Evolutionary conservation across 2,329 filamentous ascomycete genomes (phyloP).

Genomic region (Bipolaris zeicola): DNA sequence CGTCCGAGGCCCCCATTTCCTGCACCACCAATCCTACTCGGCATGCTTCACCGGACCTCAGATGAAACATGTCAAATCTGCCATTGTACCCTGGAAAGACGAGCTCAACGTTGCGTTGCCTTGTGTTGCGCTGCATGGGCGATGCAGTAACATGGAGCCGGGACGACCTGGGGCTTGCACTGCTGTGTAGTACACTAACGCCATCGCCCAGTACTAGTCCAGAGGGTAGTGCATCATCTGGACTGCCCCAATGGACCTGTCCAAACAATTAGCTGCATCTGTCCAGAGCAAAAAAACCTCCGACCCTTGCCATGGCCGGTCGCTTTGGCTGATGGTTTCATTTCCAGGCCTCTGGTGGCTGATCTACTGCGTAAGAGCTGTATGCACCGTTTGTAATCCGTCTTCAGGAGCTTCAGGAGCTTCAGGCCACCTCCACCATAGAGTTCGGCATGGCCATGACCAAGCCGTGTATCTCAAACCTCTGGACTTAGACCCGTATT

Average conservation of each 20-base stretch:
- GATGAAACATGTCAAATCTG: conserved; percentile 27
- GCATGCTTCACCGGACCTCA: conserved; percentile 9
- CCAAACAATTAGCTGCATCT: conserved; percentile 18
- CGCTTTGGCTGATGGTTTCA: conserved; percentile 8
- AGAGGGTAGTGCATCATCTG: conserved; percentile 17
- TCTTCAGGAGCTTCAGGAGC: neutral
- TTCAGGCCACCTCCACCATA: neutral
- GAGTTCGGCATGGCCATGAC: neutral
- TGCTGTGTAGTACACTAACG: conserved; percentile 11
- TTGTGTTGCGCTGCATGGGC: conserved; percentile 14
- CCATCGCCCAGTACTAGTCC: conserved; percentile 18
- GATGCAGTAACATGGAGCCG: neutral
- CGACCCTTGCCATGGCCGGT: conserved; percentile 23
- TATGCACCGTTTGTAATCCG: neutral
- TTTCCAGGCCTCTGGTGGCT: neutral
- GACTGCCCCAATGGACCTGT: conserved; percentile 11
- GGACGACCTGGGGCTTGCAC: neutral
- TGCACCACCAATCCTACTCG: conserved; percentile 27
- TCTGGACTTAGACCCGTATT: conserved; percentile 1
- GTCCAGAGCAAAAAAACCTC: conserved; percentile 16
- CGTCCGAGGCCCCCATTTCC: conserved; percentile 19
- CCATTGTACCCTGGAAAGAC: conserved; percentile 18
- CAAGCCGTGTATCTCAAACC: conserved; percentile 6
- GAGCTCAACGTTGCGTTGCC: conserved; percentile 17
- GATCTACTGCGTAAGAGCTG: neutral